These are phyloP conservation scores for Cyberlindnera saturnus DNA, from an alignment of 805 yeast genomes.

Conservation along the genomic window DNA sequence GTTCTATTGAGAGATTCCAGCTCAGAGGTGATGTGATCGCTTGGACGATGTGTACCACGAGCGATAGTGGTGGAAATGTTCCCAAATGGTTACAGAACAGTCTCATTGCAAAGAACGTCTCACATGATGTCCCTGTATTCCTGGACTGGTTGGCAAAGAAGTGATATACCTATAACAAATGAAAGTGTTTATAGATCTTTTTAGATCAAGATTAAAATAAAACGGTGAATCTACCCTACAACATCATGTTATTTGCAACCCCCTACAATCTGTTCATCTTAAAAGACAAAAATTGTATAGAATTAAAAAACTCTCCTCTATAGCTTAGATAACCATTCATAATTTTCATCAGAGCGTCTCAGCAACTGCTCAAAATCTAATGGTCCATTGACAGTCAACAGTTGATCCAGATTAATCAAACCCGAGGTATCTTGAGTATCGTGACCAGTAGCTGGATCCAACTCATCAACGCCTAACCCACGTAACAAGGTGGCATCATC, in stretches of 20 bases:
- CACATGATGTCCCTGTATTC: slow-evolving; percentile 33
- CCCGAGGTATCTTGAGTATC: not conserved
- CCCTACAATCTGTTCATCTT: too few relatives aligned
- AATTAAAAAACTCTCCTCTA: not conserved
- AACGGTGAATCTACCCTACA: too few relatives aligned
- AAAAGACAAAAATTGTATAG: not conserved
- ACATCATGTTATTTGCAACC: too few relatives aligned
- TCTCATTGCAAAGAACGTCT: slow-evolving; percentile 32
- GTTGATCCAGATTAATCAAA: slow-evolving; percentile 5
- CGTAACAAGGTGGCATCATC: slow-evolving; percentile 2
- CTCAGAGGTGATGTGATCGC: slow-evolving; percentile 13
- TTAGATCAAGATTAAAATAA: too few relatives aligned
- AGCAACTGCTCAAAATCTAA: not conserved
- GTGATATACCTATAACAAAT: not conserved
- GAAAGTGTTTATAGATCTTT: too few relatives aligned
- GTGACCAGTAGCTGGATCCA: not conserved
- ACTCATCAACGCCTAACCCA: slow-evolving; percentile 4
- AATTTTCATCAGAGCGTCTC: not conserved
- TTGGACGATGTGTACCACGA: slow-evolving; percentile 34
- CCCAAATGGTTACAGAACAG: slow-evolving; percentile 35
- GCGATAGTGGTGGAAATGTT: slow-evolving; percentile 36
- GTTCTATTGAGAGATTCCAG: slow-evolving; percentile 29
- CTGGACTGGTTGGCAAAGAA: slow-evolving; percentile 21
- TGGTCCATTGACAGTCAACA: not conserved
- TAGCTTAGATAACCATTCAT: not conserved